Evolutionary conservation across 176 grass and related monocot genomes (phyloP).

Genomic region (Raddia guianensis): DNA sequence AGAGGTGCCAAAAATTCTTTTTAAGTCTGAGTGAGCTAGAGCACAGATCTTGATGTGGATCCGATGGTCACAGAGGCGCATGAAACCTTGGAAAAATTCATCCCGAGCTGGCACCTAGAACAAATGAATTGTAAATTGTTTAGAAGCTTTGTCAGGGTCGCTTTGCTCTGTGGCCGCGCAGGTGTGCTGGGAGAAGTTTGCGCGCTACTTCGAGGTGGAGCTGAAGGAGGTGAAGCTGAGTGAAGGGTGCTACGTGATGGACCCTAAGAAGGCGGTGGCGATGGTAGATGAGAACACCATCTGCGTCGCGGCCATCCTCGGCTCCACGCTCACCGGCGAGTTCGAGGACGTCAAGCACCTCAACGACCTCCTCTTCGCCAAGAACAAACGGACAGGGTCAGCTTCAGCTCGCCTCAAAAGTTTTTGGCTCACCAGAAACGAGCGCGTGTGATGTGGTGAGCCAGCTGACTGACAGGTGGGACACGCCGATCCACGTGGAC

Average conservation of each 20-base stretch:
- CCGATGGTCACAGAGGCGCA: no score
- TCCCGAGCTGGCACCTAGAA: not conserved
- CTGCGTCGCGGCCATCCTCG: constrained; percentile 89
- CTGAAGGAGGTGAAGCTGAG: constrained; percentile 85
- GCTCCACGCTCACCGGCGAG: constrained; percentile 84
- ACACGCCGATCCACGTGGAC: constrained; percentile 84
- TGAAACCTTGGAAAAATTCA: no score
- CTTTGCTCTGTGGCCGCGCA: not conserved
- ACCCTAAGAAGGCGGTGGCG: constrained; percentile 64
- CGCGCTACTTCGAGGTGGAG: constrained; percentile 89
- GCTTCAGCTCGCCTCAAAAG: not conserved
- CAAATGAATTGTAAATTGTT: not conserved
- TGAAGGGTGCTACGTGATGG: constrained; percentile 88
- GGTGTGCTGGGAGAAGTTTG: constrained; percentile 99
- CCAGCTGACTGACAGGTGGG: constrained; percentile 46
- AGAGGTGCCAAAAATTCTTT: no score
- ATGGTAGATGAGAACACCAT: constrained; percentile 98
- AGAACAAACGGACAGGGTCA: constrained; percentile 69
- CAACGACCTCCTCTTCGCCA: constrained; percentile 61
- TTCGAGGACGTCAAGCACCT: constrained; percentile 85
- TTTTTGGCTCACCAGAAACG: no score
- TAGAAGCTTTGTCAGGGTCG: not conserved
- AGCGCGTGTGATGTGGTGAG: no score
- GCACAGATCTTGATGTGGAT: no score
- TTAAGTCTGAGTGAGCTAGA: no score